A percentile compares a stretch with the other conserved stretches of the same genome.
phyloP scores from a whole-genome alignment of 352 stramenopile species.

The Globisporangium abappressorium region DNA sequence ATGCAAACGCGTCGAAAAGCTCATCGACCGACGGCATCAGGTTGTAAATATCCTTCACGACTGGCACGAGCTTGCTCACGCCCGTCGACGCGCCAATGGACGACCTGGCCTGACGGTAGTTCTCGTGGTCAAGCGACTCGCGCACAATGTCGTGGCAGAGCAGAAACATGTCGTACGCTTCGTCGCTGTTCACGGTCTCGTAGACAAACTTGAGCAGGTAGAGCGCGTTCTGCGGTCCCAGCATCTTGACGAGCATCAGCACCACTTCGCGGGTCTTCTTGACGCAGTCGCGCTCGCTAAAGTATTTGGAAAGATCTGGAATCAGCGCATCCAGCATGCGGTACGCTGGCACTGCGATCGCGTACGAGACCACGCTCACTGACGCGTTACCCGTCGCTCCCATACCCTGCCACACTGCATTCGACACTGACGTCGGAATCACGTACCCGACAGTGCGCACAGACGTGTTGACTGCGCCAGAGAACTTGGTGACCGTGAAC shows the following conservation, averaged over 20 bases:
- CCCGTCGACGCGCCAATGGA: conserved; percentile 41
- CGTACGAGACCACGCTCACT: conserved; percentile 51
- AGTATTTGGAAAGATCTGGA: conserved; percentile 35
- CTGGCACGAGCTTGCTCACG: conserved; percentile 37
- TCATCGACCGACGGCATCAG: conserved; percentile 69
- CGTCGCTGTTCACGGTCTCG: conserved; percentile 73
- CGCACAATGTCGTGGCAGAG: conserved; percentile 60
- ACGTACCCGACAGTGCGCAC: conserved; percentile 49
- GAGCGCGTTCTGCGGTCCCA: conserved; percentile 74
- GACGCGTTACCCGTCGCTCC: conserved; percentile 59
- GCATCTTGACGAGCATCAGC: conserved; percentile 45
- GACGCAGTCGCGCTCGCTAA: conserved; percentile 58
- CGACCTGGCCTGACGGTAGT: conserved; percentile 51
- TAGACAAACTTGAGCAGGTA: conserved; percentile 71
- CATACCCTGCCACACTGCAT: conserved; percentile 59
- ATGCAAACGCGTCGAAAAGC: conserved; percentile 42
- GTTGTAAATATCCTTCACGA: conserved; percentile 45
- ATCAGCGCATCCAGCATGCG: conserved; percentile 51
- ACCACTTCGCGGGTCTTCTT: conserved; percentile 45
- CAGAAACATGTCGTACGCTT: conserved; percentile 63
- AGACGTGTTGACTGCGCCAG: conserved; percentile 49
- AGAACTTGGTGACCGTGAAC: conserved; percentile 48
- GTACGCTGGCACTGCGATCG: conserved; percentile 68
- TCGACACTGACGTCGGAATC: conserved; percentile 60
- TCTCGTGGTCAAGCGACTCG: conserved; percentile 58